phyloP scores from a whole-genome alignment of 108 stramenopile genomes.

The Schizochytrium sp. region DNA sequence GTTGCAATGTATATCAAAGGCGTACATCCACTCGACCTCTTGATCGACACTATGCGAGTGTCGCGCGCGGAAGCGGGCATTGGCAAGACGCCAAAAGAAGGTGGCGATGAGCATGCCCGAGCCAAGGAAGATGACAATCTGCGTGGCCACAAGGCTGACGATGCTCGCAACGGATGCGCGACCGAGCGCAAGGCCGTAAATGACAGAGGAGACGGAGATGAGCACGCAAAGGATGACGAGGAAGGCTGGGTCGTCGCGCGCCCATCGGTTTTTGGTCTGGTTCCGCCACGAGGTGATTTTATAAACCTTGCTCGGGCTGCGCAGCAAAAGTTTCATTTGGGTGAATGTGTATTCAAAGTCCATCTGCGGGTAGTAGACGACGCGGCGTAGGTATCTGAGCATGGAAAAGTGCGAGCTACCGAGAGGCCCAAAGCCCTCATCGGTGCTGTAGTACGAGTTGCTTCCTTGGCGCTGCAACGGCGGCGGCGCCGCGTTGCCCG shows the following conservation, averaged over 20 bases:
- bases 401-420: not conserved
- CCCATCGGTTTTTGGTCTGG: slow-evolving; percentile 89
- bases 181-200: slow-evolving; percentile 60
- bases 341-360: slow-evolving; percentile 37
- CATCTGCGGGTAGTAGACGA: slow-evolving; percentile 31
- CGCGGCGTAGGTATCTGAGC: slow-evolving; percentile 28
- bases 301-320: slow-evolving; percentile 25
- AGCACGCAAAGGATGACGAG: slow-evolving; percentile 71
- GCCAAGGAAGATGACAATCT: slow-evolving; percentile 43
- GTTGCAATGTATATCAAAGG: slow-evolving; percentile 97
- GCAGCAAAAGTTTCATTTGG: slow-evolving; percentile 20
- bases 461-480: too few species aligned
- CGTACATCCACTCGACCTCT: slow-evolving; percentile 91
- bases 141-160: slow-evolving; percentile 29
- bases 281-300: slow-evolving; percentile 26
- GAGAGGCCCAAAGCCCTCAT: not conserved
- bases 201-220: slow-evolving; percentile 58
- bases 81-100: slow-evolving; percentile 35
- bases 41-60: slow-evolving; percentile 70
- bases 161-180: slow-evolving; percentile 35
- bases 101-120: slow-evolving; percentile 44
- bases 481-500: too few species aligned
- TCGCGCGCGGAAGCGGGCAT: slow-evolving; percentile 34
- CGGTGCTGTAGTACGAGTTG: not conserved
- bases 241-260: slow-evolving; percentile 95